Evolutionary conservation across 2,329 filamentous ascomycete species (phyloP).

Genomic region (Rhinocladiella similis): DNA sequence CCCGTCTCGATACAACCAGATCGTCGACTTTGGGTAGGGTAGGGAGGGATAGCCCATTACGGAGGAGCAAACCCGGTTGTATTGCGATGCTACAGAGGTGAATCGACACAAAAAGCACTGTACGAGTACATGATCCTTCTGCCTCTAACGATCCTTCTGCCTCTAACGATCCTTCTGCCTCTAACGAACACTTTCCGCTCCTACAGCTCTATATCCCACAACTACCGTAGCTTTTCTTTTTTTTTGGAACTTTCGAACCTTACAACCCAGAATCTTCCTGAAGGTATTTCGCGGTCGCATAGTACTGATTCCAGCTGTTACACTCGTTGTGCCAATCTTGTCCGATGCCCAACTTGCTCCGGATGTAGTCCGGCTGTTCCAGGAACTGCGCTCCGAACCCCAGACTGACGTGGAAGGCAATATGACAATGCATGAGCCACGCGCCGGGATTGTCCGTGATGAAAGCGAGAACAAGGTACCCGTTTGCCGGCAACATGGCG

Average conservation of each 20-base stretch:
- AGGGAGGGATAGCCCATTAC: too few relatives aligned
- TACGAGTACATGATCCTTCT: background rate
- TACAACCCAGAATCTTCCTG: conserved; percentile 32
- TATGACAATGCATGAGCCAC: conserved; percentile 77
- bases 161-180: background rate
- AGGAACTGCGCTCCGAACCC: conserved; percentile 61
- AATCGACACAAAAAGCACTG: too few relatives aligned
- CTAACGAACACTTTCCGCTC: too few relatives aligned
- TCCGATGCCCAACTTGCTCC: conserved; percentile 32
- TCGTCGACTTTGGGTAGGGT: too few relatives aligned
- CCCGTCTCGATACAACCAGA: too few relatives aligned
- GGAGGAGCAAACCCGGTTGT: too few relatives aligned
- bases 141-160: background rate
- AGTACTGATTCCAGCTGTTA: conserved; percentile 26
- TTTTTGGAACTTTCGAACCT: background rate
- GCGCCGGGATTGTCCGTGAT: conserved; percentile 51
- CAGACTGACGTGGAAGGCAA: conserved; percentile 72
- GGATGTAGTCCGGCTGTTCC: conserved; percentile 41
- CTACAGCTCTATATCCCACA: too few relatives aligned
- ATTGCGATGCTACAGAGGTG: too few relatives aligned
- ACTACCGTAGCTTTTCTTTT: background rate
- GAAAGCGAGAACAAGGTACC: conserved; percentile 64
- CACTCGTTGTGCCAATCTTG: conserved; percentile 39
- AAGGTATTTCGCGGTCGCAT: conserved; percentile 24
- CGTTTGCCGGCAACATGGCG: conserved; percentile 62